Base-by-base conservation (phyloP, 1,284 basidiomycete genomes). In the Rhizopogon hawkerae region DNA sequence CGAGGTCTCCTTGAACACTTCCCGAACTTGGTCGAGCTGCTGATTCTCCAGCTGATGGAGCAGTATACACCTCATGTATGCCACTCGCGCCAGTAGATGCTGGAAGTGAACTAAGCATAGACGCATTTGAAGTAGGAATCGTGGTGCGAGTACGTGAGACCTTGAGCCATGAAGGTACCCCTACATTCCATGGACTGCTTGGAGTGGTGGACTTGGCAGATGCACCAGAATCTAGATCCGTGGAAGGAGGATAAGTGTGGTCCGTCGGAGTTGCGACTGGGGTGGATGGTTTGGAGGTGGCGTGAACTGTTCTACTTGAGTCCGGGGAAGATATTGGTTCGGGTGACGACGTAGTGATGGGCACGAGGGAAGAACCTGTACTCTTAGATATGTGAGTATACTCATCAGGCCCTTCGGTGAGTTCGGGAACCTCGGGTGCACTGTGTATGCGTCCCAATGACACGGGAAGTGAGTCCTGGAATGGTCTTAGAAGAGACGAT, bases 171-270 rank as follows among this genome's bases (percentile, higher is more conserved):
- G 80, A 79, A 2, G 85, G 83, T 36, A 89, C 79, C 43, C 77
- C 75, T 43, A 85, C 74, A 52, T 64, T 72, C 80, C 81, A 83
- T 37, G 76, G 69, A 52, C 67, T 59, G 46, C 55, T 59, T 38
- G 57, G 54, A 42, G 46, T 54, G 14, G 61, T 46, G 31, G 59
- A 64, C 41, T 67, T 67, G 5, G 46, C 33, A 24, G 42, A 67
- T 54, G 48, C 60, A 54, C 59, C 47, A 47, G 64, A 56, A 48
- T 57, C 56, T 47, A 42, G 21, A 35, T 74, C 65, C 58, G 77
- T 74, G 51, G 83, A 81, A 38, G 87, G 86, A 48, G 86, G 86
- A 69, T 89, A 89, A 58, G 87, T 89, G 71, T 89, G 85, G 42
- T 60, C 60, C 35, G 60, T 61, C 56, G 67, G 56, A 52, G 60